Base-by-base conservation (phyloP, 805 yeast genomes). In the Saccharomycopsis fodiens region DNA sequence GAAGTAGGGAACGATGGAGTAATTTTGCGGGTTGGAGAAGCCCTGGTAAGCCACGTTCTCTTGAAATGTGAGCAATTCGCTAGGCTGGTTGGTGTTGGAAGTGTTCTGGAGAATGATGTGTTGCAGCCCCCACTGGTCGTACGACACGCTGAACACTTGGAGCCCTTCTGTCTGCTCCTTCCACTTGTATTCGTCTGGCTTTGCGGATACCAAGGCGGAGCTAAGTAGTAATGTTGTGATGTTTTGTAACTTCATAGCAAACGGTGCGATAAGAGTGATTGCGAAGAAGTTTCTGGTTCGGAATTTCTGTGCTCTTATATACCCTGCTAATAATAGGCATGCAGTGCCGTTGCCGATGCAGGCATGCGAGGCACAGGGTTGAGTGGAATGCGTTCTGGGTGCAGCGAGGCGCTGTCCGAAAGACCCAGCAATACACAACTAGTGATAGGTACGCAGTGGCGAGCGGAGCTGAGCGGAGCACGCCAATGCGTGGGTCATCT, bases 1-100 rank as follows among this genome's bases (percentile, higher is more conserved):
- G 40, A 43, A 47, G 23, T 50, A 50, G 17, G 53, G 48, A 27
- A 50, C 41, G 3, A 50, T 40, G 20, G 45, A 31, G 41, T 41
- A 41, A 23, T 47, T 45, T 34, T 44, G 32, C 25, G 53, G 51
- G 29, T 44, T 50, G 19, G 38, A n/a, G 30, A 36, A 41, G 15
- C 41, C 35, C n/a, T 50, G 47, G 29, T 47, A 37, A n/a, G 16
- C 39, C 5, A 22, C 16, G 34, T 47, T 47, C 10, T 44, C 32
- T 35, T 41, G 43, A 30, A 44, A 50, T 13, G 15, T n/a, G 29
- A 44, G 37, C 7, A 38, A 19, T 4, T 39, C 35, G 13, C 35
- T 10, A 4, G 47, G 15, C 8, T 29, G 35, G 30, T 29, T 35
- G 8, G 21, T n/a, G 16, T 35, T 20, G 10, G 44, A 27, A 2